Evolutionary conservation across 164 flowering plant genomes (phyloP), one percentile per base, ranked within the genome.

Genomic region (Cinnamomum chago): DNA sequence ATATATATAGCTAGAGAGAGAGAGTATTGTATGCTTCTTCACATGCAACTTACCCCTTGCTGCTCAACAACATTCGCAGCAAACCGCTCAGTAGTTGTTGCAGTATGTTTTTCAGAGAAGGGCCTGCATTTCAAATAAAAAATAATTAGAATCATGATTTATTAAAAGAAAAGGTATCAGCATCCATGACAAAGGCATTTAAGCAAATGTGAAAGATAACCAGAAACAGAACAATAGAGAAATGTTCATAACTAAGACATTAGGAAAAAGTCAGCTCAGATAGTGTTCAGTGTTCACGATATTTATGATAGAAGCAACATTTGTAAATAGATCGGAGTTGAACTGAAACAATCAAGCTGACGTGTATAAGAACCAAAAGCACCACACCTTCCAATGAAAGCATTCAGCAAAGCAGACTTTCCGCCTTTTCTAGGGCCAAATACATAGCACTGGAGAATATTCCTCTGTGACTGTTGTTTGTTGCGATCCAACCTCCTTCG

Each of bases 381-480:
- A 47, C 15, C 64, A 18, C 3, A 93, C 99, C 98, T 96, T 88
- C 93, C 97, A 71, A 92, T 74, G 74, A 92, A 88, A 65, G 97
- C 85, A 83, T 88, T 89, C 79, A 96, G 72, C 68, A 96, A 75
- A 50, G 91, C 86, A 70, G 98, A 89, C 55, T 96, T 96, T 58
- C 99, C 99, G 75, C 97, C 86, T 76, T 82, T 85, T 79, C 79
- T 85, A 23, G 99, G 98, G 68, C 99, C 99, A 87, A 93, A 92
- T 73, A 96, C 97, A 83, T 89, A 93, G 81, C 99, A 96, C 75
- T 94, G 98, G 84, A 83, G 87, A 75, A 94, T 97, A 79, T 90
- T 91, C 85, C 98, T 86, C 27, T 91, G 97, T 12, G 92, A 77
- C 58, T 89, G 97, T 79, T 90, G 89, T 83, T 88, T 90, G 79